Conservation (phyloP, 805 yeast genomes). For the Clavispora asparagi region DNA sequence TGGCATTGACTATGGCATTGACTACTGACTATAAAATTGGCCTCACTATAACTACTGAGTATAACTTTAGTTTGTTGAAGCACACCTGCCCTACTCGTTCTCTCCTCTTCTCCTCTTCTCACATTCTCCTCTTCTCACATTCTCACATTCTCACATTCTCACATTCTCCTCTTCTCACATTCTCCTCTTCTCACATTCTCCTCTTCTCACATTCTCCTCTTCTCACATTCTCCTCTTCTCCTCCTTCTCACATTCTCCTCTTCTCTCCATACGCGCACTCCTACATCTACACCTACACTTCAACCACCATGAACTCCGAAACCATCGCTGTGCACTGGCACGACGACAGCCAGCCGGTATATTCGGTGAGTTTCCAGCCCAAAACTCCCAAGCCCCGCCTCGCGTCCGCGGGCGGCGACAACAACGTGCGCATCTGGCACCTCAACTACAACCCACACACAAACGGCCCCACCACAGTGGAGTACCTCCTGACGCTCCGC, state of each 20-base stretch:
- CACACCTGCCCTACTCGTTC: too few relatives aligned
- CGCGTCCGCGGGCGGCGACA: constrained; percentile 94
- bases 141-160: too few relatives aligned
- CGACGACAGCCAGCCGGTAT: constrained; percentile 70
- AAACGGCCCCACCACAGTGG: constrained; percentile 37
- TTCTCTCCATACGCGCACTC: neutral
- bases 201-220: too few relatives aligned
- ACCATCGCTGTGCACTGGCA: constrained; percentile 69
- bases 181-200: too few relatives aligned
- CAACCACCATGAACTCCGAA: constrained; percentile 30
- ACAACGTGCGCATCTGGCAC: constrained; percentile 66
- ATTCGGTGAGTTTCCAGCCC: constrained; percentile 62
- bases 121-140: too few relatives aligned
- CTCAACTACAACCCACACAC: constrained; percentile 4
- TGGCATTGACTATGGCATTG: too few relatives aligned
- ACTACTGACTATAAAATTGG: too few relatives aligned
- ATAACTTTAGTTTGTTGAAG: too few relatives aligned
- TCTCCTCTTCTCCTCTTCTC: too few relatives aligned
- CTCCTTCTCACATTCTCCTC: neutral
- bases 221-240: neutral
- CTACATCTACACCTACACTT: neutral
- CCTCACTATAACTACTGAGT: too few relatives aligned
- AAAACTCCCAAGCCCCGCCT: constrained; percentile 40
- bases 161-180: too few relatives aligned
- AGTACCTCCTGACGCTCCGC: constrained; percentile 72